These are phyloP conservation scores for Lophiotrema nucula DNA, from an alignment of 495 filamentous ascomycete genomes.

Conservation along the genomic window DNA sequence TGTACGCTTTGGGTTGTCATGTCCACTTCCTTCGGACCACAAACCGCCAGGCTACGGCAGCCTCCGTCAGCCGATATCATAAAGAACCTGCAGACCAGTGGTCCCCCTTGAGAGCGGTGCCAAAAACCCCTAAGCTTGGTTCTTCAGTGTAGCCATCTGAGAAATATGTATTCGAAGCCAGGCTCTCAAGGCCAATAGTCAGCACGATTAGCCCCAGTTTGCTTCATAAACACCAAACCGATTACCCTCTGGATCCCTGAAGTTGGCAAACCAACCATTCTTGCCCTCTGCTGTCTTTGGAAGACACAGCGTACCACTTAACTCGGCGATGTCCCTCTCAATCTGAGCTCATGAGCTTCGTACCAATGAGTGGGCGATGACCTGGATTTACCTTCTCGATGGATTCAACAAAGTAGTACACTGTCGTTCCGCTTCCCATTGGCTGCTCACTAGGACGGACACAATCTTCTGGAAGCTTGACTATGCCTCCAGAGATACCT, in stretches of 20 bases:
- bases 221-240: slow-evolving; percentile 27
- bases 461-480: slow-evolving; percentile 22
- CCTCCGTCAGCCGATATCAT: too few species aligned
- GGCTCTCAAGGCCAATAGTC: background rate
- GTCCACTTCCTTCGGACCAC: too few species aligned
- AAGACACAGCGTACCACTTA: slow-evolving; percentile 17
- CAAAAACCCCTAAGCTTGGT: background rate
- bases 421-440: slow-evolving; percentile 17
- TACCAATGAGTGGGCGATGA: too few species aligned
- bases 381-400: slow-evolving; percentile 27
- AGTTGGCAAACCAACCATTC: slow-evolving; percentile 30
- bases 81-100: too few species aligned
- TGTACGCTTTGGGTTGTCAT: too few species aligned
- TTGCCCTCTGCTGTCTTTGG: slow-evolving; percentile 14
- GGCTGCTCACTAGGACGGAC: slow-evolving; percentile 10
- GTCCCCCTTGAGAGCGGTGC: too few species aligned
- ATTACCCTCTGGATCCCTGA: slow-evolving; percentile 28
- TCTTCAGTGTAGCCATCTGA: background rate
- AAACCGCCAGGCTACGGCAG: too few species aligned
- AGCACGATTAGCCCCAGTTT: background rate
- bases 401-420: slow-evolving; percentile 22
- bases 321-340: slow-evolving; percentile 11
- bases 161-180: background rate
- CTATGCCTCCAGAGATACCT: slow-evolving; percentile 27
- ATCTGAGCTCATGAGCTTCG: slow-evolving; percentile 7